A percentile compares a stretch with the other conserved stretches of the same genome.
Conservation (phyloP, 306 rosid genomes). For the Vigna radiata region DNA sequence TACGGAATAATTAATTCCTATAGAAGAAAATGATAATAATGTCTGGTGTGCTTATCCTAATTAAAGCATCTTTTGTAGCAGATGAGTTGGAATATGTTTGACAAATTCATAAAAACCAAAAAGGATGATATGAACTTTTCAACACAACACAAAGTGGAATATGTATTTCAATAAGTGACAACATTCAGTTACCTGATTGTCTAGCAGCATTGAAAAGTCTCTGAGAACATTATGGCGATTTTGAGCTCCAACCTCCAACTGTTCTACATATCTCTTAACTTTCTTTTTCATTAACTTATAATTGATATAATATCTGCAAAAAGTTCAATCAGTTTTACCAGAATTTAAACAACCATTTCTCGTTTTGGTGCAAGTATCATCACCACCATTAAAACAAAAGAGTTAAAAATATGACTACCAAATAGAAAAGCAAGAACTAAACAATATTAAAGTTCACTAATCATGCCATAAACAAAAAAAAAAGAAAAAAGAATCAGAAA, state of each 20-base stretch:
- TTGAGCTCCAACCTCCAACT: constrained; percentile 67
- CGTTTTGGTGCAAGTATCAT: constrained; percentile 4
- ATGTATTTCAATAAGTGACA: not conserved
- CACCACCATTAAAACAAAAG: not conserved
- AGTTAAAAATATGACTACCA: not conserved
- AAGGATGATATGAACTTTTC: too few relatives aligned
- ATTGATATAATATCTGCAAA: constrained; percentile 74
- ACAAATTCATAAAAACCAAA: not conserved
- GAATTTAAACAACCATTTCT: constrained; percentile 12
- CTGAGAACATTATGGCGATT: constrained; percentile 63
- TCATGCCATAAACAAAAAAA: not conserved
- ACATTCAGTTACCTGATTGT: constrained; percentile 59
- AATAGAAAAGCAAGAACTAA: constrained; percentile 16
- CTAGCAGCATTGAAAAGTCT: constrained; percentile 81
- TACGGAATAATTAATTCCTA: not conserved
- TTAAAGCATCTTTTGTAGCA: not conserved
- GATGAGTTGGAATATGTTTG: not conserved
- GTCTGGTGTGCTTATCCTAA: not conserved
- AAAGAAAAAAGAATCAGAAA: too few relatives aligned
- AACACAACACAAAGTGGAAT: not conserved
- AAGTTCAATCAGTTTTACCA: constrained; percentile 5
- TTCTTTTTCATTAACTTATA: constrained; percentile 88
- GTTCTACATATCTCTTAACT: constrained; percentile 69
- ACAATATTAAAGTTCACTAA: not conserved
- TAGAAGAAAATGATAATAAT: not conserved